These are phyloP conservation scores for Luffa aegyptiaca DNA, from an alignment of 306 rosid genomes.

Conservation along the genomic window DNA sequence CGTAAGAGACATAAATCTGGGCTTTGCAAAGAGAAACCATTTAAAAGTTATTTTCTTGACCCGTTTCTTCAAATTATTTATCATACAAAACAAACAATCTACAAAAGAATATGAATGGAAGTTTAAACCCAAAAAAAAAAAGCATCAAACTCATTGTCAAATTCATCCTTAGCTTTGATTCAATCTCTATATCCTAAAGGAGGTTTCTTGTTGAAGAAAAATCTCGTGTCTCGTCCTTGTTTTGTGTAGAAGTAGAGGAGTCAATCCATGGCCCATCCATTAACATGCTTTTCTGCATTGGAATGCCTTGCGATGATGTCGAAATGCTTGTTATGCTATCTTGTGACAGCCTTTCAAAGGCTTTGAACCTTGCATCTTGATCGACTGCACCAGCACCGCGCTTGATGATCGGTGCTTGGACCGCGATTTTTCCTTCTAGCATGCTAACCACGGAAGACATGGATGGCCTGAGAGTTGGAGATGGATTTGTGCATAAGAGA, in stretches of 20 bases:
- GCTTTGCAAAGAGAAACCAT: no score
- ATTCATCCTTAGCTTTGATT: background rate
- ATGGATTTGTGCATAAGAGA: constrained; percentile 78
- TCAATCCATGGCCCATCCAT: constrained; percentile 54
- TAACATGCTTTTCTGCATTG: constrained; percentile 28
- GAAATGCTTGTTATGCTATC: constrained; percentile 46
- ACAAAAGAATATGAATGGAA: constrained; percentile 2
- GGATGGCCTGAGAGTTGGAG: constrained; percentile 80
- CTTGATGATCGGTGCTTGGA: constrained; percentile 41
- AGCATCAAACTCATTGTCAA: background rate
- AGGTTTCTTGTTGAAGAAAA: constrained; percentile 29
- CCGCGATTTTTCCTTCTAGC: constrained; percentile 66
- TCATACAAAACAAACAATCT: background rate
- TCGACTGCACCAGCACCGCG: constrained; percentile 15
- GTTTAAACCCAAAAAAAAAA: background rate
- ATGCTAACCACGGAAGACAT: constrained; percentile 82
- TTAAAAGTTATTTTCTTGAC: no score
- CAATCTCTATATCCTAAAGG: background rate
- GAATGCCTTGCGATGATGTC: constrained; percentile 26
- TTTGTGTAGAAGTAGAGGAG: constrained; percentile 33
- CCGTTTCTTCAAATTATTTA: background rate
- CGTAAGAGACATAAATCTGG: no score
- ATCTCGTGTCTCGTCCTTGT: constrained; percentile 17
- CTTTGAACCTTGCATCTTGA: constrained; percentile 45
- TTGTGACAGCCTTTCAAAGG: constrained; percentile 44